These are phyloP conservation scores for Rhynchosporium agropyri DNA, from an alignment of 2,329 filamentous ascomycete species.

Conservation along the genomic window DNA sequence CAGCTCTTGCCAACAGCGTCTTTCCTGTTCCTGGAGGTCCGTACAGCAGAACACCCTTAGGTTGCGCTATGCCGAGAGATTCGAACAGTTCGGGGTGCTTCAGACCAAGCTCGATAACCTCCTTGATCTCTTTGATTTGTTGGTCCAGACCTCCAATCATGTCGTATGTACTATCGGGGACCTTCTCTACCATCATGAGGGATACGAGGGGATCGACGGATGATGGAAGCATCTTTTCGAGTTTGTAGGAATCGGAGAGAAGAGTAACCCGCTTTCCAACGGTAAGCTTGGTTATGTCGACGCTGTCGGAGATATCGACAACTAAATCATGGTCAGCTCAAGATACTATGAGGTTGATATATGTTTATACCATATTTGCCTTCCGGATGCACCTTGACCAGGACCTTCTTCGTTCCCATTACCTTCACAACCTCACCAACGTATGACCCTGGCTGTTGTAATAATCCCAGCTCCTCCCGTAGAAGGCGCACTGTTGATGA, in stretches of 20 bases:
- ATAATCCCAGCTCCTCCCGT: conserved; percentile 89
- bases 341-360: not conserved
- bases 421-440: conserved; percentile 99
- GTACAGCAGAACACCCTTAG: conserved; percentile 95
- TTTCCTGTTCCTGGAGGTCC: conserved; percentile 97
- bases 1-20: conserved; percentile 90
- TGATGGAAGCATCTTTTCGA: conserved; percentile 97
- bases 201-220: conserved; percentile 98
- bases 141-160: conserved; percentile 99
- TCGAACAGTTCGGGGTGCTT: conserved; percentile 99
- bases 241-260: conserved; percentile 95
- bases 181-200: conserved; percentile 99
- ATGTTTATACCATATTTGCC: conserved; percentile 89
- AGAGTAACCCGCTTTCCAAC: conserved; percentile 97
- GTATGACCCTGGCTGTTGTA: conserved; percentile 97
- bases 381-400: conserved; percentile 98
- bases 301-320: conserved; percentile 90
- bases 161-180: conserved; percentile 98
- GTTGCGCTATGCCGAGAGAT: conserved; percentile 97
- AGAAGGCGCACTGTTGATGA: conserved; percentile 71
- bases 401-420: conserved; percentile 98
- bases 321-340: conserved; percentile 56
- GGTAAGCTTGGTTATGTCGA: conserved; percentile 94
- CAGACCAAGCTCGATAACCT: conserved; percentile 97
- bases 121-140: conserved; percentile 99